A percentile compares a stretch with the other conserved stretches of the same genome.
These are phyloP conservation scores for Umbelopsis vinacea DNA, from an alignment of 192 early-diverging fungal genomes.

Conservation along the genomic window DNA sequence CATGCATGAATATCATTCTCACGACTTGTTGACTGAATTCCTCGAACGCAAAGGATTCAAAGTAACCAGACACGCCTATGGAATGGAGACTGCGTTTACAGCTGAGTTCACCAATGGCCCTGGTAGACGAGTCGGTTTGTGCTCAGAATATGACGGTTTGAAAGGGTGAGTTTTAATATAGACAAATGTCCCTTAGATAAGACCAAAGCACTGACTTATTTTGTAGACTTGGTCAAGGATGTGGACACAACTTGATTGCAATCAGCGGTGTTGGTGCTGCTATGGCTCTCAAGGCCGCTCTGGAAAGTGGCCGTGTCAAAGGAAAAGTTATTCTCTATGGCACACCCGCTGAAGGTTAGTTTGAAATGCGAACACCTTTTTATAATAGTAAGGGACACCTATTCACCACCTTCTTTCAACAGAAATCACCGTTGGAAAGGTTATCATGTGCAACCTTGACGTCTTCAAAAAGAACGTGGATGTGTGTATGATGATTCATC, in stretches of 20 bases:
- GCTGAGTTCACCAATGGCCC: conserved; percentile 61
- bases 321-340: conserved; percentile 75
- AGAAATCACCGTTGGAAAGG: conserved; percentile 74
- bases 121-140: conserved; percentile 54
- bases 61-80: conserved; percentile 63
- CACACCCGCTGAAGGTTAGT: conserved; percentile 71
- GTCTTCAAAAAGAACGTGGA: conserved; percentile 72
- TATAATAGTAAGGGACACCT: background rate
- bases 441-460: conserved; percentile 65
- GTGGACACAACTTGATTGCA: conserved; percentile 76
- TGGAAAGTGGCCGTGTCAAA: conserved; percentile 44
- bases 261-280: conserved; percentile 65
- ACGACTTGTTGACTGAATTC: conserved; percentile 67
- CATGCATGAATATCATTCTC: conserved; percentile 63
- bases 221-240: conserved; percentile 49
- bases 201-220: background rate
- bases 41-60: conserved; percentile 68
- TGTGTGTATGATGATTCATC: conserved; percentile 83
- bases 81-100: conserved; percentile 74
- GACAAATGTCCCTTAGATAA: background rate
- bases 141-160: conserved; percentile 71
- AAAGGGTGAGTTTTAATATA: conserved; percentile 43
- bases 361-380: background rate
- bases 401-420: background rate
- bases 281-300: conserved; percentile 47